Evolutionary conservation across 164 flowering plant genomes (phyloP), one percentile per base, ranked within the genome.

Genomic region (Magnolia kwangsiensis): DNA sequence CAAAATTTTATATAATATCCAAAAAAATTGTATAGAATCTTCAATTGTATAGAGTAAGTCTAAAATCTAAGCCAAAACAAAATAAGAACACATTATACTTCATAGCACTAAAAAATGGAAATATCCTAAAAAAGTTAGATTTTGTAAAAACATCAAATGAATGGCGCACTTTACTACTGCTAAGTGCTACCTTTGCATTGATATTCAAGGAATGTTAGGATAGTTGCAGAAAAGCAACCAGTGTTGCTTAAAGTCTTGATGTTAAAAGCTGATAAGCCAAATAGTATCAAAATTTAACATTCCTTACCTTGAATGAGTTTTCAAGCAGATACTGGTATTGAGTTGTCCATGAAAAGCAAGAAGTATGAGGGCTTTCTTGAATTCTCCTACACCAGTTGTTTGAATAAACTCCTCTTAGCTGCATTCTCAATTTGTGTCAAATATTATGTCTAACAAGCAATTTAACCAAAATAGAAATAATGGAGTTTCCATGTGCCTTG

Each of bases 341-440:
- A 91, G 80, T 23, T 23, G 24, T 23, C 24, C 24, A 23, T 23
- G 24, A 23, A 23, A 23, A 23, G 24, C 24, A 23, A 96, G 93
- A 23, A 96, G 93, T 76, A 88, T 91, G 63, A 96, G 90, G 23
- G 97, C 97, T 71, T 75, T 90, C 81, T 83, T 92, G 80, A 92
- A 96, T 80, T 96, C 99, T 63, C 99, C 98, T 69, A 90, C 76
- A 72, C 87, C 91, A 59, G 99, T 90, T 68, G 90, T 90, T 68
- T 89, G 86, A 50, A 96, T 82, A 65, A 96, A 92, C 78, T 94
- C 97, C 87, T 88, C 88, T 81, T 94, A 81, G 81, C 99, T 95
- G 94, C 87, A 89, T 27, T 19, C 19, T 59, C 18, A 37, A 67
- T 31, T 74, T 63, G 51, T 51, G 50, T 74, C 58, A 78, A 78